A percentile compares a stretch with the other conserved stretches of the same genome.
These are phyloP conservation scores for Echinosophora koreensis DNA, from an alignment of 306 rosid species.

Conservation along the genomic window DNA sequence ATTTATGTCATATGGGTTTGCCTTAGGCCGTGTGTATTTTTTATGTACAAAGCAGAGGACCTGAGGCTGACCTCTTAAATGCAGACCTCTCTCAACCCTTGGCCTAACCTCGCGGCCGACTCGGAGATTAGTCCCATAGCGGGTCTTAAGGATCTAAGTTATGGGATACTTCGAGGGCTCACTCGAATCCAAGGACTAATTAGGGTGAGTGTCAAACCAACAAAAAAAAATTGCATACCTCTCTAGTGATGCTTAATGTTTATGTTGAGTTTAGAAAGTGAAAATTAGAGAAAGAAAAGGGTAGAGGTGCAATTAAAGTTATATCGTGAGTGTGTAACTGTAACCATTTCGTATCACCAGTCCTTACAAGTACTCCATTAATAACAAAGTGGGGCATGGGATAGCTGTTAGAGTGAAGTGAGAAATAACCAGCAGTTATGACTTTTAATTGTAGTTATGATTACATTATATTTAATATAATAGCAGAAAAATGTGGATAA, in stretches of 20 bases:
- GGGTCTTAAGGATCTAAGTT: too few relatives aligned
- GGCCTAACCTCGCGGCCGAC: too few relatives aligned
- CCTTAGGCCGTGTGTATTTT: not conserved
- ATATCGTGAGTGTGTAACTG: not conserved
- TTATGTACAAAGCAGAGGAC: conserved; percentile 10
- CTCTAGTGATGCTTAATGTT: not conserved
- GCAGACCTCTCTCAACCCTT: not conserved
- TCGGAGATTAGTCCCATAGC: too few relatives aligned
- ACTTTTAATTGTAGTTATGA: too few relatives aligned
- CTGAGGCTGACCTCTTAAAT: conserved; percentile 9
- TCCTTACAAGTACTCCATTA: not conserved
- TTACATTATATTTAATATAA: too few relatives aligned
- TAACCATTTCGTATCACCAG: not conserved
- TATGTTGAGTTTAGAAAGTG: conserved; percentile 6
- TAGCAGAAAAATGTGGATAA: too few relatives aligned
- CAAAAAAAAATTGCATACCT: too few relatives aligned
- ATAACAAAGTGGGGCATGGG: not conserved
- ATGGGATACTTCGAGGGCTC: too few relatives aligned
- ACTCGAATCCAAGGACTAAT: too few relatives aligned
- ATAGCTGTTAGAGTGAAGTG: not conserved
- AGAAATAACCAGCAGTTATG: not conserved
- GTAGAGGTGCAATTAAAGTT: not conserved
- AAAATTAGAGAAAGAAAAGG: not conserved
- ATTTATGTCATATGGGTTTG: conserved; percentile 1
- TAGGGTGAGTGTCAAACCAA: too few relatives aligned